Evolutionary conservation across 306 rosid species (phyloP), one percentile per base, ranked within the genome.

Genomic region (Citrullus mucosospermus): DNA sequence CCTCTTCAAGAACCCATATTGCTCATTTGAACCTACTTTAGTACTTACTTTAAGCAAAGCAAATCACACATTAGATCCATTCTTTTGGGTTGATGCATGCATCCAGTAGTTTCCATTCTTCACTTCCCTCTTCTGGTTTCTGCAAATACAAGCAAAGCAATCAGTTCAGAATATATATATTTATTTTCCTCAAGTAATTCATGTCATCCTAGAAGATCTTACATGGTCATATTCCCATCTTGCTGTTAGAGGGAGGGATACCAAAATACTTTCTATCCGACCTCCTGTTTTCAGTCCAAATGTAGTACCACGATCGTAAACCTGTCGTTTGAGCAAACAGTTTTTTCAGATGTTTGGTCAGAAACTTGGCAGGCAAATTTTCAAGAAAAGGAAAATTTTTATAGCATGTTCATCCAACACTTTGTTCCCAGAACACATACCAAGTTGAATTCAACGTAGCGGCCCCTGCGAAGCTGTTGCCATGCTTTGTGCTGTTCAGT

Each of bases 241-340:
- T 61, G 98, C 88, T 82, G 93, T 88, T 71, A 89, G 89, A n/a
- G 97, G 98, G 73, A 95, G 97, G 81, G 98, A 92, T 68, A 95
- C 98, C 78, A 95, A 97, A 84, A 95, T 95, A 87, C 98, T 95
- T 88, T 95, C 98, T 36, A 95, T 95, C 80, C 98, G 89, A 65
- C 97, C 98, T 77, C 98, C 98, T 1, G 98, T 95, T 89, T 92
- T 92, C n/a, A 92, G 86, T 71, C 98, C 98, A 84, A 95, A 95
- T 57, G 98, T 95, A 59, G 98, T 95, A 54, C 98, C 98, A 17
- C 97, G 93, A 77, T 95, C 98, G 79, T 95, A 95, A 69, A 95
- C 98, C 98, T 95, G 84, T 39, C 20, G 68, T 79, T 54, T 15
- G 39, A 79, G 77, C 16, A 41, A 43, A 68, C 36, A 43, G 22